Conservation (phyloP, 164 flowering plant species). For the Magnolia changhungtana region DNA sequence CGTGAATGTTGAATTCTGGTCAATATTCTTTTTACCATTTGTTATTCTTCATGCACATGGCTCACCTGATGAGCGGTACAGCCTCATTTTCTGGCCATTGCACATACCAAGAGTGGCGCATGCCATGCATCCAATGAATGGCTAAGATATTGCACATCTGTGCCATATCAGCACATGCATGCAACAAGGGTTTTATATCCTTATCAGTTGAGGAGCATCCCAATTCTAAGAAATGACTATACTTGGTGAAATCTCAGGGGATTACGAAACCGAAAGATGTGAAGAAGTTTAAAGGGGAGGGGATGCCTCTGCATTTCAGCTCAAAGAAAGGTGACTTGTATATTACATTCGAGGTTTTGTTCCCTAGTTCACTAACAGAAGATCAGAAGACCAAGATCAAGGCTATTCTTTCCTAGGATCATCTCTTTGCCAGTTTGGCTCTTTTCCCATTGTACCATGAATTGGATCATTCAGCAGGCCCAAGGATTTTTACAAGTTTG, state of each 20-base stretch:
- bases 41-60: too few species aligned
- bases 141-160: too few species aligned
- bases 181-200: not conserved
- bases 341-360: conserved; percentile 82
- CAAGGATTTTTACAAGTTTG: conserved; percentile 5
- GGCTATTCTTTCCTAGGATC: conserved; percentile 50
- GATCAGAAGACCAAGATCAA: conserved; percentile 88
- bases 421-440: conserved; percentile 10
- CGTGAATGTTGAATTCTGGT: too few species aligned
- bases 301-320: conserved; percentile 89
- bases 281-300: conserved; percentile 89
- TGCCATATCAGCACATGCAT: too few species aligned
- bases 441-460: conserved; percentile 35
- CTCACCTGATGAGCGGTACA: too few species aligned
- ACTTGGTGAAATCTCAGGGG: conserved; percentile 44
- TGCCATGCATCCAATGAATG: too few species aligned
- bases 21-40: too few species aligned
- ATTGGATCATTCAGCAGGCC: conserved; percentile 4
- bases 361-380: conserved; percentile 80
- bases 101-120: too few species aligned
- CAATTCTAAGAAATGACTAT: not conserved
- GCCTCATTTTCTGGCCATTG: too few species aligned
- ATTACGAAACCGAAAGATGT: conserved; percentile 94
- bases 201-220: not conserved
- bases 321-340: conserved; percentile 87